Conservation (phyloP, 257 asterid species). For the Agastache rugosa region DNA sequence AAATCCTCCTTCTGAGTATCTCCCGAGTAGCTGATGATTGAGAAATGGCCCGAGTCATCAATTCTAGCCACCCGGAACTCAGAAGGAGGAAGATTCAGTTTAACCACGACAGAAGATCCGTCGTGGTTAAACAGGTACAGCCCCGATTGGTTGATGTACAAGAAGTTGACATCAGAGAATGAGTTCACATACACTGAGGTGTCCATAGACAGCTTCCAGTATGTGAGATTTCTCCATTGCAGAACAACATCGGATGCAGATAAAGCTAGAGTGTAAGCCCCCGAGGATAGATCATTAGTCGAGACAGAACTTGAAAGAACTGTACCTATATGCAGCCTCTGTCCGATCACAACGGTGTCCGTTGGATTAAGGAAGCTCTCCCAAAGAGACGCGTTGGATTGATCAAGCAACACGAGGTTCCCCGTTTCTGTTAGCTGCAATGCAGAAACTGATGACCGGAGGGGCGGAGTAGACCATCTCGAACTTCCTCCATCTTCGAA, state of each 20-base stretch:
- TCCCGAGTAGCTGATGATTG: conserved; percentile 51
- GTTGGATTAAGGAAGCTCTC: conserved; percentile 71
- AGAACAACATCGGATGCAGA: conserved; percentile 54
- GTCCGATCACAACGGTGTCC: conserved; percentile 70
- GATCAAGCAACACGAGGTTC: conserved; percentile 67
- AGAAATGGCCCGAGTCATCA: conserved; percentile 63
- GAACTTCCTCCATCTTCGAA: conserved; percentile 41
- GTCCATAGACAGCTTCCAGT: conserved; percentile 74
- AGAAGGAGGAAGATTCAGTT: conserved; percentile 47
- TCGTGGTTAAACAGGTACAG: conserved; percentile 51
- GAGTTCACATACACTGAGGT: conserved; percentile 44
- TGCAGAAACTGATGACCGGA: conserved; percentile 40
- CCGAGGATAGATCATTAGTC: conserved; percentile 49
- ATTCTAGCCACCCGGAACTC: conserved; percentile 52
- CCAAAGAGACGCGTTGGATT: conserved; percentile 56
- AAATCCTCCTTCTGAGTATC: conserved; percentile 42
- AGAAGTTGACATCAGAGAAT: conserved; percentile 40
- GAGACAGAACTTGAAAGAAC: conserved; percentile 46
- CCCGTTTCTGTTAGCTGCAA: conserved; percentile 59
- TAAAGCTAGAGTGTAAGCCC: conserved; percentile 51
- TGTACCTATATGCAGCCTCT: conserved; percentile 40
- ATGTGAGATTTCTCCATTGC: conserved; percentile 52
- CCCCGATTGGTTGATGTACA: conserved; percentile 60
- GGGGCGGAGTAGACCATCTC: conserved; percentile 63
- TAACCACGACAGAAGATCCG: conserved; percentile 53